Base-by-base conservation (phyloP, 2,329 filamentous ascomycete genomes). In the Elsinoe perseae region DNA sequence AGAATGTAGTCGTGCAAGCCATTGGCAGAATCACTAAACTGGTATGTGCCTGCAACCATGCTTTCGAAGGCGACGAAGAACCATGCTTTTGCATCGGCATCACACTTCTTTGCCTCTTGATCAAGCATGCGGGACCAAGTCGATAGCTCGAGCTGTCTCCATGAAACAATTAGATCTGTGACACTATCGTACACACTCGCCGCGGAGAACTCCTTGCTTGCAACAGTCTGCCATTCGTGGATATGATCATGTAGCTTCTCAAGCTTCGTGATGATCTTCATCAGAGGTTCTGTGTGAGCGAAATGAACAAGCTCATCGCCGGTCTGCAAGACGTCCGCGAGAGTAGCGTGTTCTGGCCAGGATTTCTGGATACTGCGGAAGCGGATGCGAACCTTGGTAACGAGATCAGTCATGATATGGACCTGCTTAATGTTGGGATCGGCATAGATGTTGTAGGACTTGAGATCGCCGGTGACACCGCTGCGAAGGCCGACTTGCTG, bases 11-110 rank as follows among this genome's bases (percentile, higher is more conserved):
- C 53, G 16, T 52, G 48, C 18, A 52, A 18, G 3, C 48, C 48
- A 18, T 58, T 56, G 2, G 40, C 54, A 8, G 48, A 36, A 18
- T 52, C 48, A 7, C 18, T 28, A 20, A 52, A 52, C 16, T 58
- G 56, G 25, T 58, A 56, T 2, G 46, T 50, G 12, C 40, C 54
- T 21, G 57, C 38, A 62, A 98, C 80, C 40, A 95, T 82, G 3
- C 86, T 89, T 70, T 97, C 89, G 65, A 96, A 98, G 1, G 92
- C 90, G 58, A 97, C 80, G 64, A 96, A 98, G 85, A 91, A 98
- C 93, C 93, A 98, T 14, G 86, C 85, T 64, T 84, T 85, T 2
- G 92, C 90, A 65, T 89, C 85, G 50, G 88, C 80, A 20, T 84
- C 77, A 63, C 85, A 90, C 64, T 86, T 89, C 54, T 81, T 78